Percentiles rank a stretch among this genome's conserved stretches.
These are phyloP conservation scores for Ulota crispa DNA, from an alignment of 225 moss, liverwort and hornwort species.

Conservation along the genomic window DNA sequence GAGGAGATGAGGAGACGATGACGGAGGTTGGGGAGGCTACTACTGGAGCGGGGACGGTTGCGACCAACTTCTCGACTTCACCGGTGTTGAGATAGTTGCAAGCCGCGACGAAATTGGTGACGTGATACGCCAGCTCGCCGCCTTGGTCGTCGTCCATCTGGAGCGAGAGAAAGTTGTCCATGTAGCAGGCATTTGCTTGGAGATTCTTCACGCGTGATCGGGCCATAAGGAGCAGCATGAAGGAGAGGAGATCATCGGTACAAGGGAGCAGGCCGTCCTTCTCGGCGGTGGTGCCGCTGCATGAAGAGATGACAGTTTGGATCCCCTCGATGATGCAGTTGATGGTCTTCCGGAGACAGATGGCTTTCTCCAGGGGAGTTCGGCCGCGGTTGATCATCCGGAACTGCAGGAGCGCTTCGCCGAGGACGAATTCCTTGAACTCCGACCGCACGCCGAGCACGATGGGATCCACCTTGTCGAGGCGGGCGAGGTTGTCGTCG, in stretches of 20 bases:
- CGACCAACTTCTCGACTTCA: conserved; percentile 51
- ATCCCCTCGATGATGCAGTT: conserved; percentile 63
- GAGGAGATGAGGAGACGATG: conserved; percentile 33
- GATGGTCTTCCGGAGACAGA: conserved; percentile 58
- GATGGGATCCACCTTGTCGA: conserved; percentile 56
- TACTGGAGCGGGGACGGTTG: conserved; percentile 19
- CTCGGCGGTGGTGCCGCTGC: conserved; percentile 56
- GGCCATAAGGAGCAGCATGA: conserved; percentile 65
- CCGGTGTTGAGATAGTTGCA: conserved; percentile 57
- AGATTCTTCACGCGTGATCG: conserved; percentile 54
- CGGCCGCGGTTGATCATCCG: conserved; percentile 56
- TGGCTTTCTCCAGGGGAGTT: conserved; percentile 56
- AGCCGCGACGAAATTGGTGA: conserved; percentile 61
- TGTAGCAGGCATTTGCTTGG: conserved; percentile 64
- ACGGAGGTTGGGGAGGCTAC: conserved; percentile 19
- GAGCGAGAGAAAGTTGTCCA: conserved; percentile 57
- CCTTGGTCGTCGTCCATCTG: conserved; percentile 53
- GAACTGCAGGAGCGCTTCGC: conserved; percentile 56
- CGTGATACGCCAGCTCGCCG: conserved; percentile 59
- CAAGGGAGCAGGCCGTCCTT: conserved; percentile 57
- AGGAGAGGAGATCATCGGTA: conserved; percentile 59
- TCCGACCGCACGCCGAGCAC: conserved; percentile 61
- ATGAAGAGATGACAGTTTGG: conserved; percentile 51
- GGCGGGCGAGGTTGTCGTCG: conserved; percentile 43
- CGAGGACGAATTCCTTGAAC: conserved; percentile 60